Conservation (phyloP, 495 filamentous ascomycete species). For the Neurospora intermedia region DNA sequence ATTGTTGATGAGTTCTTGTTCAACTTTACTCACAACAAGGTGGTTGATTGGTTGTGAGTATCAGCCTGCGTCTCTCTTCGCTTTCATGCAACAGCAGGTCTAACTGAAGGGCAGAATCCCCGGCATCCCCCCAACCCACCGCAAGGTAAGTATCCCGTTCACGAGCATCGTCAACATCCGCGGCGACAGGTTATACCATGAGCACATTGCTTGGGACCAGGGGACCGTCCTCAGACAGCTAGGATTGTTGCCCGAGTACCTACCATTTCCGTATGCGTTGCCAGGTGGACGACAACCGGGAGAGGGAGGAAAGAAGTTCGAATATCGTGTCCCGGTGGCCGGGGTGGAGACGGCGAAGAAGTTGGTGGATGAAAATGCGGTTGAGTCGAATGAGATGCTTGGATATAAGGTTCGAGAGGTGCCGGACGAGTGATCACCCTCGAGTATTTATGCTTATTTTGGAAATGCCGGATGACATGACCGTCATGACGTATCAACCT, state of each 20-base stretch:
- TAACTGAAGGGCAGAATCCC: constrained; percentile 37
- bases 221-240: constrained; percentile 68
- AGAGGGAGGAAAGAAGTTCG: constrained; percentile 33
- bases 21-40: constrained; percentile 59
- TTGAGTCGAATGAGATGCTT: constrained; percentile 57
- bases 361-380: constrained; percentile 49
- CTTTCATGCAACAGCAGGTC: background rate
- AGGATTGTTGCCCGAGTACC: constrained; percentile 54
- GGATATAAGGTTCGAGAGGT: constrained; percentile 20
- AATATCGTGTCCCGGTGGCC: constrained; percentile 58
- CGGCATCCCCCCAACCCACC: constrained; percentile 60
- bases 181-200: constrained; percentile 63
- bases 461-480: background rate
- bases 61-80: background rate
- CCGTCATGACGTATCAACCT: background rate
- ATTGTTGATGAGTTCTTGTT: constrained; percentile 48
- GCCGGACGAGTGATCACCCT: background rate
- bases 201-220: constrained; percentile 87
- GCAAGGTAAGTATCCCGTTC: constrained; percentile 56
- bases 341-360: constrained; percentile 57
- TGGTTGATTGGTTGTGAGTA: constrained; percentile 62
- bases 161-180: constrained; percentile 67
- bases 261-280: constrained; percentile 45
- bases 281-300: constrained; percentile 28
- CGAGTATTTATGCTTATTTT: background rate